Conservation (phyloP, 176 grass and related monocot genomes). For the Themeda triandra region DNA sequence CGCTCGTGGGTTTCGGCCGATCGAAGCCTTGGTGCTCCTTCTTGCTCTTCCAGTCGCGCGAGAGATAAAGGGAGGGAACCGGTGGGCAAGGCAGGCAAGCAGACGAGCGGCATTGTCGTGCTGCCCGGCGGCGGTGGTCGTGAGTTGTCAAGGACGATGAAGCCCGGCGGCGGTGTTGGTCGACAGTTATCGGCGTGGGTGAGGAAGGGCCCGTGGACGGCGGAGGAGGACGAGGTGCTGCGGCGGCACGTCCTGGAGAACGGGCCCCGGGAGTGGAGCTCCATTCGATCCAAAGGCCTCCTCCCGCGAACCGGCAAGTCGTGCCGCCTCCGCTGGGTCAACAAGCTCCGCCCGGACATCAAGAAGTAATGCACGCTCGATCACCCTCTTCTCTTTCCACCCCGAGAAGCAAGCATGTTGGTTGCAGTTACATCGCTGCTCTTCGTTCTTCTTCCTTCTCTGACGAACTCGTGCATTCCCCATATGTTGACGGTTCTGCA, state of each 20-base stretch:
- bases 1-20: not conserved
- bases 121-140: not conserved
- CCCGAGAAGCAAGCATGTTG: no score
- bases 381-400: not conserved
- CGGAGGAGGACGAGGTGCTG: conserved; percentile 61
- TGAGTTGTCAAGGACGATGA: not conserved
- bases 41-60: not conserved
- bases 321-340: conserved; percentile 59
- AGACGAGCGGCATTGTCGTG: not conserved
- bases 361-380: conserved; percentile 17
- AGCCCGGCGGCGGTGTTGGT: not conserved
- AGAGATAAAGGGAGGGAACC: no score
- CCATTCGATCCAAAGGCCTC: conserved; percentile 44
- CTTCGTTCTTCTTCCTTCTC: not conserved
- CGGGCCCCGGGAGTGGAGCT: conserved; percentile 48
- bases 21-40: not conserved
- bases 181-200: not conserved
- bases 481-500: not conserved
- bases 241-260: conserved; percentile 39
- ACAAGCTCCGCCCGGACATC: conserved; percentile 53
- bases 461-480: not conserved
- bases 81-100: not conserved
- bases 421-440: no score
- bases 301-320: conserved; percentile 55
- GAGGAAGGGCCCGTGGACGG: conserved; percentile 60